These are phyloP conservation scores for Aureobasidium mangrovei DNA, from an alignment of 2,329 filamentous ascomycete genomes.

Conservation along the genomic window DNA sequence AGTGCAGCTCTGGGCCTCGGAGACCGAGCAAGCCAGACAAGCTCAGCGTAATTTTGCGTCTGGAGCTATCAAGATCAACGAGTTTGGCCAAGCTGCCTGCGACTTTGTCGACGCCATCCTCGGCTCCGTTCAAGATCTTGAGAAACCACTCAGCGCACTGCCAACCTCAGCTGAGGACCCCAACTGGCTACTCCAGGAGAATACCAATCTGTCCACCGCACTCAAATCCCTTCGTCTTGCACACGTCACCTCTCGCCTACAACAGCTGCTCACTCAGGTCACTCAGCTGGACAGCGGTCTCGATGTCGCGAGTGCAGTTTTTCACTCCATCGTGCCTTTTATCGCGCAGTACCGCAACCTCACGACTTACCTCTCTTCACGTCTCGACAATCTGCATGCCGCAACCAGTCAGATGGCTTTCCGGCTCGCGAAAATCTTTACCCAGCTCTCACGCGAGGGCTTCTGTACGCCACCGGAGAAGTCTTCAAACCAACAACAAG, in stretches of 20 bases:
- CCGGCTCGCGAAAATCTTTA: constrained; percentile 67
- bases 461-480: constrained; percentile 88
- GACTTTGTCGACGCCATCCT: constrained; percentile 66
- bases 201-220: constrained; percentile 38
- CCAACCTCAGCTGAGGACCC: constrained; percentile 53
- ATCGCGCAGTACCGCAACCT: constrained; percentile 62
- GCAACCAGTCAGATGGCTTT: constrained; percentile 66
- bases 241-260: constrained; percentile 43
- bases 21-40: background rate
- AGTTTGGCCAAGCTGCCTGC: constrained; percentile 52
- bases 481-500: constrained; percentile 32
- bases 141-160: constrained; percentile 46
- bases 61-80: constrained; percentile 20
- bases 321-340: constrained; percentile 59
- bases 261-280: constrained; percentile 38
- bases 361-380: constrained; percentile 48
- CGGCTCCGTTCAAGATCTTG: constrained; percentile 67
- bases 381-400: constrained; percentile 57
- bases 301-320: constrained; percentile 45
- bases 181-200: constrained; percentile 53
- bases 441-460: constrained; percentile 69
- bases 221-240: constrained; percentile 52
- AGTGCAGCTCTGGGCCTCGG: constrained; percentile 15
- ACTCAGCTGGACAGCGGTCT: constrained; percentile 36
- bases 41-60: background rate